Base-by-base conservation (phyloP, 306 rosid species). In the Corylus americana region DNA sequence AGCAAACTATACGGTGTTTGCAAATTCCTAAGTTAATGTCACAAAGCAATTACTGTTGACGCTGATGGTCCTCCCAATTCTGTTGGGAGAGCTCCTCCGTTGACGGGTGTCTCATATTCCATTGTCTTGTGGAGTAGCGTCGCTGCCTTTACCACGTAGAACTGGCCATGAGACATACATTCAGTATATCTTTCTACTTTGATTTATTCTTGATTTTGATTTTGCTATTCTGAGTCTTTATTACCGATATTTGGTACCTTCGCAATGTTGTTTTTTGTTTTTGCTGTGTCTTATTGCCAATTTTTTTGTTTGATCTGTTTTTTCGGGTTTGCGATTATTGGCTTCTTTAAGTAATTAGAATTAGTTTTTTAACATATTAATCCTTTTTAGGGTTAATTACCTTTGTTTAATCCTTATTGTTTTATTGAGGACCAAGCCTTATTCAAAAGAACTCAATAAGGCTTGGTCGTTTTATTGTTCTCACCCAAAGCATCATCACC, bases 141-240 rank as follows among this genome's bases (percentile, higher is more conserved):
- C 66, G 91, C 81, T 86, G 89, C 94, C 59, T 22, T 88, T 88
- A 87, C 92, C 58, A 16, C 73, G 78, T 86, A 68, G 97, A 91
- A 85, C 75, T 77, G 82, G 94, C 97, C 94, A 87, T 92, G 94
- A 85, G 92, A 78, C 89, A 8, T 9, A 90, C 87, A 90, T 83
- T 61, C 6, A 11, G 12, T 0, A 0, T 12, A 42, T 3, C 0
- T 35, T 3, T 44, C 11, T 0, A 5, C 16, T 47, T 17, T 1
- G 8, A 12, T 69, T 4, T 20, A 1, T 25, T 16, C 35, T 29
- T 5, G 3, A 0, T 62, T 64, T 17, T 10, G 51, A 22, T 22
- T 22, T 22, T 22, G 25, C 25, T 22, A 22, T 22, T 22, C 25
- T 22, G 25, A 22, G 25, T 22, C 25, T 22, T 22, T 22, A 22